Base-by-base conservation (phyloP, 345 rosid genomes). In the Trapa bicornis region DNA sequence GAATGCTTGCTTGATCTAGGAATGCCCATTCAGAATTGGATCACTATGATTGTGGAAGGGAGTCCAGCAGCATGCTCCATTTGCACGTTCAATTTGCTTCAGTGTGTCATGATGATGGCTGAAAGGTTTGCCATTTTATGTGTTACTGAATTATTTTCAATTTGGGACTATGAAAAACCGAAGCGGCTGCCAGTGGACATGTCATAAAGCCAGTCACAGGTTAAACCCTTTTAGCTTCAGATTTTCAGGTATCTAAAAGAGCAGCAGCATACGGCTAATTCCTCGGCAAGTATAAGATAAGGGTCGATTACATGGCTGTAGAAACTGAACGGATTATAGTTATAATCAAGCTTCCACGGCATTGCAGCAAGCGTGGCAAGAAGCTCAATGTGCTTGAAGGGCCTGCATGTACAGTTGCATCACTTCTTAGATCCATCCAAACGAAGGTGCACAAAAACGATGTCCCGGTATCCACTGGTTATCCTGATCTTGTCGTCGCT, bases 401-500 rank as follows among this genome's bases (percentile, higher is more conserved):
- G 54, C 54, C 54, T 2, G 29, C 6, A 37, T 41, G 3, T 17
- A 29, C 38, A 3, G 16, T 58, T 35, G 8, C 70, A 35, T 50
- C 9, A 60, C 69, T 72, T 35, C 68, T 69, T 68, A 0, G 69
- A 63, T 9, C 77, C 73, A 53, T 72, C 80, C 7, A 76, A 64
- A 37, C 77, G 75, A 2, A 78, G 47, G 65, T 89, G 96, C 66
- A 92, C 97, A 17, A 89, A 93, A 11, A 83, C 57, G 56, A 86
- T 82, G 54, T 78, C 75, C 54, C 78, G 85, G 78, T 84, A 85
- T 6, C 96, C 98, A 36, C 81, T 75, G 65, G 85, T 85, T 39
- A 92, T 84, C 75, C 98, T 85, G 76, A 88, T 73, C 77, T 85
- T 88, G 70, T 80, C 89, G 65, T 92, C 97, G 13, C 75, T 71